These are phyloP conservation scores for Graphilbum fragrans DNA, from an alignment of 2,329 filamentous ascomycete genomes.

Conservation along the genomic window DNA sequence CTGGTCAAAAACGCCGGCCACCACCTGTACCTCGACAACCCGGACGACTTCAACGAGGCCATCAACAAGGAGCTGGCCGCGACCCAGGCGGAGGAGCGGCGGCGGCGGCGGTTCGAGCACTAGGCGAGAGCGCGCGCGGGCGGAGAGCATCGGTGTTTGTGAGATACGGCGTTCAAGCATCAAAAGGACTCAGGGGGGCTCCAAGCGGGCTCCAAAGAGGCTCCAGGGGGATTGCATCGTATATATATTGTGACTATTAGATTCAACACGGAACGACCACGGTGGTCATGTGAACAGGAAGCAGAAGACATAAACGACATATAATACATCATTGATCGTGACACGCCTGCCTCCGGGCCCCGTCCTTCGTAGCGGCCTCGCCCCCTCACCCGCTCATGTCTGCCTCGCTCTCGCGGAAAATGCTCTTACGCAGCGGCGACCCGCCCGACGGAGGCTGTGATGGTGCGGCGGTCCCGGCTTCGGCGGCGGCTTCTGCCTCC, in stretches of 20 bases:
- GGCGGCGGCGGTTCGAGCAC: slow-evolving; percentile 4
- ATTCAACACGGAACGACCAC: no score
- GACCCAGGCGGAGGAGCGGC: slow-evolving; percentile 20
- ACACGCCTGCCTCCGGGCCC: no score
- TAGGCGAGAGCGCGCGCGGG: neutral
- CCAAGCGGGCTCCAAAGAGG: no score
- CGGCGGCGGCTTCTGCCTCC: slow-evolving; percentile 1
- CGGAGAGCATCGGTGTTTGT: neutral
- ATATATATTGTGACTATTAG: no score
- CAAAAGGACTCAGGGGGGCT: no score
- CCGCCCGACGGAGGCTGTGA: neutral
- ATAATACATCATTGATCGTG: no score
- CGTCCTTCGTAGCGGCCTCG: no score
- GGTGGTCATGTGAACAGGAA: no score
- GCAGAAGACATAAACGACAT: no score
- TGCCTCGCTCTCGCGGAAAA: slow-evolving; percentile 8
- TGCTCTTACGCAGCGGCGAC: slow-evolving; percentile 6
- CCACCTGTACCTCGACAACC: slow-evolving; percentile 48
- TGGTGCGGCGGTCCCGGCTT: neutral
- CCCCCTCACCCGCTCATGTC: slow-evolving; percentile 1
- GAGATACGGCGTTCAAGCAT: no score
- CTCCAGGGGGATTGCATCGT: no score
- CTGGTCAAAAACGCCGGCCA: slow-evolving; percentile 54
- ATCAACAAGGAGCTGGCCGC: slow-evolving; percentile 42
- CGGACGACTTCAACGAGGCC: slow-evolving; percentile 42